Percentiles rank a stretch among this genome's conserved stretches.
Evolutionary conservation across 2,329 filamentous ascomycete species (phyloP).

Genomic region (Bretziella fagacearum): DNA sequence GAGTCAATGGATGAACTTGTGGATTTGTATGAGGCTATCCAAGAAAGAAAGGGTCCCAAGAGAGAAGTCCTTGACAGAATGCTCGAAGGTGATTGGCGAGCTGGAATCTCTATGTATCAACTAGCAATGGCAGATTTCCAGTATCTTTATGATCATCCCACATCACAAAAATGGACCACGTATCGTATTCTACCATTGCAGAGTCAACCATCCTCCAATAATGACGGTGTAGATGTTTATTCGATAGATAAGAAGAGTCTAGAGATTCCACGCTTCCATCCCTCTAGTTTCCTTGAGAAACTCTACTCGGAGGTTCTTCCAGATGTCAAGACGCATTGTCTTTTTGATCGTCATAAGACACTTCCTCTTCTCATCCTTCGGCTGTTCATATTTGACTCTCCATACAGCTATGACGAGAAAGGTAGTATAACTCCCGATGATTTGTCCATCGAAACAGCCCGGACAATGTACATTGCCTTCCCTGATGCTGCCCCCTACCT

Average conservation of each 20-base stretch:
- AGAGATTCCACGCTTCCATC: constrained; percentile 55
- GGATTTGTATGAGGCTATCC: constrained; percentile 44
- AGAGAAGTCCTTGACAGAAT: constrained; percentile 47
- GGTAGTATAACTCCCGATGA: neutral
- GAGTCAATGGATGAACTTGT: constrained; percentile 48
- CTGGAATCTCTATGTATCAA: constrained; percentile 47
- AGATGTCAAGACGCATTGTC: constrained; percentile 69
- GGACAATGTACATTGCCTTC: constrained; percentile 65
- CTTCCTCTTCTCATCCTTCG: constrained; percentile 59
- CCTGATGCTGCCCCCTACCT: constrained; percentile 64
- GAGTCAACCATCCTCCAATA: constrained; percentile 18
- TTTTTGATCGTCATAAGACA: constrained; percentile 52
- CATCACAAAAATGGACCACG: constrained; percentile 46
- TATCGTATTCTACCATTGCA: constrained; percentile 40
- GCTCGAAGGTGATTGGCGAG: constrained; percentile 50
- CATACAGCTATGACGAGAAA: constrained; percentile 33
- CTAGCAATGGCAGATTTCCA: constrained; percentile 52
- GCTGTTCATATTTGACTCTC: constrained; percentile 63
- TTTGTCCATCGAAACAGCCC: constrained; percentile 27
- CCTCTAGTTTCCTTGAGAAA: constrained; percentile 60
- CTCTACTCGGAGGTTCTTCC: constrained; percentile 60
- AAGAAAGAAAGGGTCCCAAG: constrained; percentile 41
- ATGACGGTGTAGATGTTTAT: constrained; percentile 19
- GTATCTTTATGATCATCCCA: constrained; percentile 47
- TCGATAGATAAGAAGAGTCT: constrained; percentile 29